Evolutionary conservation across 1,139 yeast species (phyloP), one percentile per base, ranked within the genome.

Genomic region (Eremothecium gossypii): DNA sequence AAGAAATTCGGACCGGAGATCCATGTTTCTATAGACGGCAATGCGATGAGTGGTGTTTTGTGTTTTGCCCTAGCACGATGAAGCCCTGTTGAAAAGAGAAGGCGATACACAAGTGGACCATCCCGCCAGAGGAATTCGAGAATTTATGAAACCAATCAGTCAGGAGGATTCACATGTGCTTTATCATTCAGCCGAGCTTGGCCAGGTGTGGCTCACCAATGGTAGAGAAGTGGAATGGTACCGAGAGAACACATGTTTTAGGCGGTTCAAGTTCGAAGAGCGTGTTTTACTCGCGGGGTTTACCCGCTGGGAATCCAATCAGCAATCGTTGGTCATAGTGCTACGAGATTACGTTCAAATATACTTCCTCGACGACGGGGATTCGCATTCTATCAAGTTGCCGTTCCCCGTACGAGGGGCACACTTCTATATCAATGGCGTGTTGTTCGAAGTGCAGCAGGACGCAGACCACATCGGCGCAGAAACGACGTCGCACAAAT

Each of bases 401-500:
- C 65, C 65, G 9, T 60, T 58, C 38, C 48, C 52, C 8, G 49
- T 57, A 2, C 41, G 43, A 2, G 51, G 55, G 28, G 61, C 60
- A 6, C 58, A 55, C 41, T 54, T 58, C 55, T 58, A 56, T 42
- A 45, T 51, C 3, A 49, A 57, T 32, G 64, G 64, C n/a, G 41
- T 60, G 2, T 43, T 60, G 5, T 42, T 60, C 27, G 60, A 58
- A 43, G 46, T 57, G 17, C 43, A 45, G 12, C 13, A 43, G 30
- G 43, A 41, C 4, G 28, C 35, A 9, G 30, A 33, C 7, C 33
- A 36, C 13, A 23, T 30, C 10, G 45, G 35, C 9, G 23, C 36
- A n/a, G 33, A 41, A 13, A 40, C 42, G 2, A 23, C 36, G n/a
- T 45, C 47, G 23, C 53, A 54, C 38, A 53, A 51, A 31, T 60